Percentiles rank a stretch among this genome's conserved stretches.
Evolutionary conservation across 2,329 filamentous ascomycete genomes (phyloP).

Genomic region (Myrmaecium sp.): DNA sequence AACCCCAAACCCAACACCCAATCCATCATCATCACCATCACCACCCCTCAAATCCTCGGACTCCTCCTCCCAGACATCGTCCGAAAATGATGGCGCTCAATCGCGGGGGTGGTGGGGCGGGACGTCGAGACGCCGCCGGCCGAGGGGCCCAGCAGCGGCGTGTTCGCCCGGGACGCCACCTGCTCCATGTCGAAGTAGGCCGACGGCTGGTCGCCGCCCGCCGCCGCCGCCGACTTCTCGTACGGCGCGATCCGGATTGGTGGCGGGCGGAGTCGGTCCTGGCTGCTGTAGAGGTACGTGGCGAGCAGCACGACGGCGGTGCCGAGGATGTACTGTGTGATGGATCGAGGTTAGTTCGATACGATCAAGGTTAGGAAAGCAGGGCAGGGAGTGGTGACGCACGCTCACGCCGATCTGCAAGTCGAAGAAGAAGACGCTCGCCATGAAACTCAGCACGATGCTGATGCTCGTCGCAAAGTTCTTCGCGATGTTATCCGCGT

Average conservation of each 20-base stretch:
- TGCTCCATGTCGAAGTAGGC: slow-evolving; percentile 9
- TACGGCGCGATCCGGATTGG: slow-evolving; percentile 55
- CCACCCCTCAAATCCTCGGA: no score
- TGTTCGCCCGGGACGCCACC: slow-evolving; percentile 4
- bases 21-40: no score
- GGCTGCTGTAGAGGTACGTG: slow-evolving; percentile 69
- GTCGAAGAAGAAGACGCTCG: slow-evolving; percentile 73
- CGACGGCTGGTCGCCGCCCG: slow-evolving; percentile 30
- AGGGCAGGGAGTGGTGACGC: neutral
- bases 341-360: no score
- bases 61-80: no score
- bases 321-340: slow-evolving; percentile 58
- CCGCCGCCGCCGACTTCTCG: slow-evolving; percentile 61
- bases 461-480: slow-evolving; percentile 89
- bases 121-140: slow-evolving; percentile 6
- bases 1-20: no score
- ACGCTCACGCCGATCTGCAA: slow-evolving; percentile 40
- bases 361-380: no score
- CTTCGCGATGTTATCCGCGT: slow-evolving; percentile 79
- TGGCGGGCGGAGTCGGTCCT: slow-evolving; percentile 39
- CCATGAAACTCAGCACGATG: slow-evolving; percentile 71
- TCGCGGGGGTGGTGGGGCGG: slow-evolving; percentile 11
- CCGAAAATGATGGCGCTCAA: slow-evolving; percentile 3
- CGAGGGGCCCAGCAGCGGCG: no score
- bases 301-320: slow-evolving; percentile 62